A percentile compares a stretch with the other conserved stretches of the same genome.
phyloP scores from a whole-genome alignment of 768 basidiomycete genomes.

The Suillus fuscotomentosus region DNA sequence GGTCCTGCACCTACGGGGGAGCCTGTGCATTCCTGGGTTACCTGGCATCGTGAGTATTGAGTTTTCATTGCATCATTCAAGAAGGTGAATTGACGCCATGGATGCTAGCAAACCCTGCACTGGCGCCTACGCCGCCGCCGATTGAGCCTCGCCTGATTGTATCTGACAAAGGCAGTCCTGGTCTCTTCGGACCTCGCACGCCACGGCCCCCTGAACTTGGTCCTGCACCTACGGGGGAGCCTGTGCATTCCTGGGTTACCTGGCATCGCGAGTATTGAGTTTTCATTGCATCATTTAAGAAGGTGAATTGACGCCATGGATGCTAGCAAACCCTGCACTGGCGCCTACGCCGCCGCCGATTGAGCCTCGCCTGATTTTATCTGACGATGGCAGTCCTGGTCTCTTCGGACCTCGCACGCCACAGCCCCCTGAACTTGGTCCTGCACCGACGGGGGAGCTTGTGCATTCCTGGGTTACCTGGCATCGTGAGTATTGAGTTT shows the following conservation, averaged over 20 bases:
- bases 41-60: slow-evolving; percentile 32
- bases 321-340: too few species aligned
- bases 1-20: slow-evolving; percentile 37
- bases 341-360: too few species aligned
- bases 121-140: too few species aligned
- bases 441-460: slow-evolving; percentile 41
- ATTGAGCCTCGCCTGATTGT: too few species aligned
- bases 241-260: slow-evolving; percentile 28
- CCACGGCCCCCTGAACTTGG: slow-evolving; percentile 40
- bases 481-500: slow-evolving; percentile 52
- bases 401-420: slow-evolving; percentile 81
- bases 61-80: too few species aligned
- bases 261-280: slow-evolving; percentile 27
- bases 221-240: slow-evolving; percentile 39
- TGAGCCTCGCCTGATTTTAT: neutral
- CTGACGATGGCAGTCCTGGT: slow-evolving; percentile 52
- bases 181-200: slow-evolving; percentile 79
- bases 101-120: too few species aligned
- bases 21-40: slow-evolving; percentile 26
- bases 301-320: too few species aligned
- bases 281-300: too few species aligned
- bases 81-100: too few species aligned
- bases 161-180: slow-evolving; percentile 47
- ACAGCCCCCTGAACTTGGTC: slow-evolving; percentile 31
- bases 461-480: slow-evolving; percentile 60